Base-by-base conservation (phyloP, 257 asterid genomes). In the Paraleonurus japonicus region DNA sequence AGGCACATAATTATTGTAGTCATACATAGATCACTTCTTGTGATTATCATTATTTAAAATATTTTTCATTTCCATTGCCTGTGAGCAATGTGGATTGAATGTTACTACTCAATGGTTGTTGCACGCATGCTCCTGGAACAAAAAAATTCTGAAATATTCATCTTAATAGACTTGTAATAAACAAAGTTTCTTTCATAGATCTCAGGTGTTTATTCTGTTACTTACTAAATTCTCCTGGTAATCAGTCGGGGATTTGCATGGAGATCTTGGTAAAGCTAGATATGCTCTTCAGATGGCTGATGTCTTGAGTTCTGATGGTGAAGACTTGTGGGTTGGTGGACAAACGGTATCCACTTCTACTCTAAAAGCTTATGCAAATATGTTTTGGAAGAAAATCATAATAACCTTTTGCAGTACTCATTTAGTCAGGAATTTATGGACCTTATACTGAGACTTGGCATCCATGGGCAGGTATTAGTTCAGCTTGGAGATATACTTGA, bases 401-500 rank as follows among this genome's bases (percentile, higher is more conserved):
- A 3, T 71, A 19, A 22, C 24, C 15, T 8, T 26, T 73, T 66
- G 54, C 30, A 64, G 23, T 47, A 37, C 57, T 74, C 62, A 30
- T 53, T 43, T n/a, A n/a, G 30, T 11, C 65, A 55, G 51, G 17
- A 75, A 6, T 57, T 47, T 61, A 23, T 57, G 17, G 28, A 26
- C 22, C 63, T 54, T 65, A 37, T 73, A 22, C 53, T 69, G 74
- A 26, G 70, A 65, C 23, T 57, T 33, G 37, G 22, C 50, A 33
- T 77, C 59, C 67, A 3, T 66, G 43, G 53, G 11, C 81, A 93
- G 98, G 96, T 93, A 37, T 71, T 94, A 73, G 82, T 94, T 76
- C 98, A 94, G 82, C 91, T 91, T 37, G 98, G 98, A 58, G 98
- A 94, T 81, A 87, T 94, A 70, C 96, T 94, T 60, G 98, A 94